These are phyloP conservation scores for Rhododendron molle DNA, from an alignment of 148 eudicot genomes.

Conservation along the genomic window DNA sequence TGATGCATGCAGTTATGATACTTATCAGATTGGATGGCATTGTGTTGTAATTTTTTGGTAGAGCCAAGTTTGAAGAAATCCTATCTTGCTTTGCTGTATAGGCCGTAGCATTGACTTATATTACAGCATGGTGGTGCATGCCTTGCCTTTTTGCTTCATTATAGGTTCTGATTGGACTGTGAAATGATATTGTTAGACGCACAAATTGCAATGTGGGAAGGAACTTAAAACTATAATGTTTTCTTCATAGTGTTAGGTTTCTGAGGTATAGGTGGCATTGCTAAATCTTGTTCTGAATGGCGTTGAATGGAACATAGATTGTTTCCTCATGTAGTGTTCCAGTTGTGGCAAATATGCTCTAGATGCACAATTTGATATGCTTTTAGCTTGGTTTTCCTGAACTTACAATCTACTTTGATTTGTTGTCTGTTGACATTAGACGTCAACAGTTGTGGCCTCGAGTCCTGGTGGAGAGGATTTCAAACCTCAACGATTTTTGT, in stretches of 20 bases:
- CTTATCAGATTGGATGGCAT: conserved; percentile 43
- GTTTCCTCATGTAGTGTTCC: neutral
- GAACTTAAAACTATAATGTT: neutral
- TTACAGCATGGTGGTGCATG: neutral
- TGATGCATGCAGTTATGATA: neutral
- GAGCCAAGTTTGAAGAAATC: conserved; percentile 34
- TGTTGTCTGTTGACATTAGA: neutral
- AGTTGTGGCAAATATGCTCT: neutral
- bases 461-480: neutral
- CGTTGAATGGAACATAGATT: neutral
- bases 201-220: neutral
- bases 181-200: neutral
- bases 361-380: neutral
- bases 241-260: neutral
- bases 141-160: neutral
- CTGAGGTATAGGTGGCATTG: neutral
- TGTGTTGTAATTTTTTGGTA: conserved; percentile 34
- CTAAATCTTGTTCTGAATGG: neutral
- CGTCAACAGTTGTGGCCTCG: neutral
- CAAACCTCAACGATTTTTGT: neutral
- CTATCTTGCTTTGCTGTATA: neutral
- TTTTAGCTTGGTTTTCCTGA: neutral
- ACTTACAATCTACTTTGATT: neutral
- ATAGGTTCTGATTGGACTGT: neutral
- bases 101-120: neutral